Conservation (phyloP, 345 rosid genomes). For the Gossypium australe region DNA sequence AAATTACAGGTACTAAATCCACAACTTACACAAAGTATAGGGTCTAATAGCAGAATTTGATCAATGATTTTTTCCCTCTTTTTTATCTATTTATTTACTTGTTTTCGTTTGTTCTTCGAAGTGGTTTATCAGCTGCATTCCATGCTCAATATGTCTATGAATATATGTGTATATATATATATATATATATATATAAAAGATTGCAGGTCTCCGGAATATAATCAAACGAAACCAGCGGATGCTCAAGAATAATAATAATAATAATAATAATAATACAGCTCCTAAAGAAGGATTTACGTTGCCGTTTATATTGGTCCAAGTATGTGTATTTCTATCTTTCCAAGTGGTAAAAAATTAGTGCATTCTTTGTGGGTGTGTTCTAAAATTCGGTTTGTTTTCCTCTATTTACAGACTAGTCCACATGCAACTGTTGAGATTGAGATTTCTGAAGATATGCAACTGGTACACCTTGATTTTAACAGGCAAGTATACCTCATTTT, state of each 20-base stretch:
- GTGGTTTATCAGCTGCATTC: not conserved
- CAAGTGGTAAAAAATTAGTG: not conserved
- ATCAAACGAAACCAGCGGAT: constrained; percentile 30
- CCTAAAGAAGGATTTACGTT: constrained; percentile 35
- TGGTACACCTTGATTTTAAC: constrained; percentile 49
- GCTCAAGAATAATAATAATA: constrained; percentile 13
- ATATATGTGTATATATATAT: not conserved
- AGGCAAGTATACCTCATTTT: constrained; percentile 22
- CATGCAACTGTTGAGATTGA: constrained; percentile 50
- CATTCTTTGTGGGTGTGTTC: not conserved
- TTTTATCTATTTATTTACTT: not conserved
- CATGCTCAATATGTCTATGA: not conserved
- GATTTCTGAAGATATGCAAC: constrained; percentile 47
- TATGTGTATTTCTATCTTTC: constrained; percentile 6
- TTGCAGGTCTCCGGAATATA: constrained; percentile 34
- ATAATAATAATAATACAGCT: constrained; percentile 11
- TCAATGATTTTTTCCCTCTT: not conserved
- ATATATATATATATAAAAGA: constrained; percentile 11
- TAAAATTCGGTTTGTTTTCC: not conserved
- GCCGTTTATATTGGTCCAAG: constrained; percentile 45
- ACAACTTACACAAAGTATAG: too few species aligned
- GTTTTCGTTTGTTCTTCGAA: not conserved
- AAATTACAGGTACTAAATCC: too few species aligned
- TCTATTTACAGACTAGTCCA: constrained; percentile 30
- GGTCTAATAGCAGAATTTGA: too few species aligned